Evolutionary conservation across 192 early-diverging fungal genomes (phyloP), one percentile per base, ranked within the genome.

Genomic region (Umbelopsis isabellina): DNA sequence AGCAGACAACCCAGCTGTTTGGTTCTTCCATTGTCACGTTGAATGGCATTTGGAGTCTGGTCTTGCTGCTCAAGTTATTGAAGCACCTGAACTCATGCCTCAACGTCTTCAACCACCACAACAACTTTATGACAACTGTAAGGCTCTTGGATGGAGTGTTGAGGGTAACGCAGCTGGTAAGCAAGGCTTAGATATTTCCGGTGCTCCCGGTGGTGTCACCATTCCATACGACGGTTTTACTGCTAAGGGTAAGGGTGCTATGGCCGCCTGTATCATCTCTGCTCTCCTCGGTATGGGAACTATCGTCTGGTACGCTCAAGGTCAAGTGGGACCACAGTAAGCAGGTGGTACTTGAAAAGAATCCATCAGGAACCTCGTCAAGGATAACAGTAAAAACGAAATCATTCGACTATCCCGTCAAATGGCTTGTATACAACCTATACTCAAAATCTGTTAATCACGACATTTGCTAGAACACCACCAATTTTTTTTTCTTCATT

Each of bases 21-120:
- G 91, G 92, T 75, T 92, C 61, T 86, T 94, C 84, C 95, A 95
- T 80, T 97, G 95, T 80, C 95, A 95, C 72, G 90, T 93, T 67
- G 86, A 91, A 69, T 91, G 90, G 87, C 88, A 91, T 72, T 46
- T 93, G 58, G 82, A 86, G 68, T 79, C 87, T 58, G 94, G 94
- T 46, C 84, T 96, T 47, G 89, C 84, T 30, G 86, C 86, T 55
- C 79, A 84, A 8, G 73, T 94, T 71, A 75, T 94, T 53, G 91
- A 91, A 79, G 90, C 90, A n/a, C 91, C 92, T 16, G 86, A 86
- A 46, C 61, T 84, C 23, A 83, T 87, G 72, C 85, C 87, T 69
- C 21, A 83, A 69, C 75, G 74, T 20, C 71, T 86, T 66, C 55
- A 67, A 11, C 82, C 91, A 46, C 89, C 89, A 22, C 79, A 86